Evolutionary conservation across 129 eudicot genomes (phyloP).

Genomic region (Lactuca saligna): DNA sequence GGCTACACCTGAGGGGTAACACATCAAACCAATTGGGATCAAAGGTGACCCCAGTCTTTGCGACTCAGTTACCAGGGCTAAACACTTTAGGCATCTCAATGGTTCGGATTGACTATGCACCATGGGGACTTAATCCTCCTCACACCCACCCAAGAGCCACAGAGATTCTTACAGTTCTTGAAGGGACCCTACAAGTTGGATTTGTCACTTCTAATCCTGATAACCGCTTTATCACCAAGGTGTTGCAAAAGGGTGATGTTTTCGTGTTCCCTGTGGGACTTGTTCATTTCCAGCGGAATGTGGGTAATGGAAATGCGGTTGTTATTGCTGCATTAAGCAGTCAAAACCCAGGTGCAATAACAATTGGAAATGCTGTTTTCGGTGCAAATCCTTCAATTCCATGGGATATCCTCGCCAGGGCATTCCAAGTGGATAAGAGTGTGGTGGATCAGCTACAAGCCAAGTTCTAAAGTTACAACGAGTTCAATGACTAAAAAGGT

Average conservation of each 20-base stretch:
- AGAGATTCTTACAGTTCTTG: not conserved
- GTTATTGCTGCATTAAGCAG: slow-evolving; percentile 1
- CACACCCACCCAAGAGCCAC: not conserved
- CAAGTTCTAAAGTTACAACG: not conserved
- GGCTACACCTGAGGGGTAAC: not conserved
- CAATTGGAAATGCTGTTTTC: slow-evolving; percentile 3
- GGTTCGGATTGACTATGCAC: not conserved
- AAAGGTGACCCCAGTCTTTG: not conserved
- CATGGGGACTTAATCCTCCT: not conserved
- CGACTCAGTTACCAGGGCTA: not conserved
- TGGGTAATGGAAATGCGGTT: not conserved
- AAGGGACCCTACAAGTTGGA: not conserved
- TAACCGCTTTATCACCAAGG: not conserved
- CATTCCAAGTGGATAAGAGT: not conserved
- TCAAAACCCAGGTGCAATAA: slow-evolving; percentile 1
- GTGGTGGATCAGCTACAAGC: not conserved
- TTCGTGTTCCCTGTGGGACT: slow-evolving; percentile 9
- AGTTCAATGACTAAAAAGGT: not conserved
- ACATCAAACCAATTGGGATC: not conserved
- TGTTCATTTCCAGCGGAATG: slow-evolving; percentile 1
- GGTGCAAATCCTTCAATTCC: not conserved
- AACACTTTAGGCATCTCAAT: not conserved
- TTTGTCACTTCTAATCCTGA: not conserved
- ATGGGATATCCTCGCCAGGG: not conserved
- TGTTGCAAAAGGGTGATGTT: not conserved